A percentile compares a stretch with the other conserved stretches of the same genome.
Conservation (phyloP, 164 flowering plant genomes). For the Paratinospora sagittata region DNA sequence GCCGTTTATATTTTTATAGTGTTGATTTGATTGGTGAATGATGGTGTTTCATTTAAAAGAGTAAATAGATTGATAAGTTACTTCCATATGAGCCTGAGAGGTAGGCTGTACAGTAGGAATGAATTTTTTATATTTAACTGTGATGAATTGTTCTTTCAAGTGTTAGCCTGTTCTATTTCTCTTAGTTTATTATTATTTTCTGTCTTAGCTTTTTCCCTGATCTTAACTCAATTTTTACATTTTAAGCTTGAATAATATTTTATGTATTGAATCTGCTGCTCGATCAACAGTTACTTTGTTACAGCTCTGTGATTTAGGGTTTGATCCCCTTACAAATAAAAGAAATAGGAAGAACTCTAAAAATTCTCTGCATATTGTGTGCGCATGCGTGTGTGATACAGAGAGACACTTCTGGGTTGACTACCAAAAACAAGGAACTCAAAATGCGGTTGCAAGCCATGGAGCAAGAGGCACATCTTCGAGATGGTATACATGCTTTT, state of each 20-base stretch:
- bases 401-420: slow-evolving; percentile 82
- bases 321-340: no score
- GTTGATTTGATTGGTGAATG: no score
- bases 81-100: no score
- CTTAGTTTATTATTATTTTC: neutral
- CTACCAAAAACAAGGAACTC: slow-evolving; percentile 86
- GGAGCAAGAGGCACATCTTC: slow-evolving; percentile 95
- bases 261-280: neutral
- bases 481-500: slow-evolving; percentile 61
- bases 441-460: slow-evolving; percentile 79
- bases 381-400: slow-evolving; percentile 31
- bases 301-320: no score
- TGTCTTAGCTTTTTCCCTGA: neutral
- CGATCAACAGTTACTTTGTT: neutral
- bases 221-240: neutral
- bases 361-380: neutral
- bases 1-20: no score
- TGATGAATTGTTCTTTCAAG: no score
- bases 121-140: no score
- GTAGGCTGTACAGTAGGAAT: no score
- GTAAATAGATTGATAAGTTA: no score
- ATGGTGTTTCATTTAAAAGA: no score
- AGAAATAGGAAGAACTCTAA: neutral
- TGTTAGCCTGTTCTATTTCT: neutral
- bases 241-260: neutral